Base-by-base conservation (phyloP, 140 eudicot genomes). In the Anethum foeniculum region DNA sequence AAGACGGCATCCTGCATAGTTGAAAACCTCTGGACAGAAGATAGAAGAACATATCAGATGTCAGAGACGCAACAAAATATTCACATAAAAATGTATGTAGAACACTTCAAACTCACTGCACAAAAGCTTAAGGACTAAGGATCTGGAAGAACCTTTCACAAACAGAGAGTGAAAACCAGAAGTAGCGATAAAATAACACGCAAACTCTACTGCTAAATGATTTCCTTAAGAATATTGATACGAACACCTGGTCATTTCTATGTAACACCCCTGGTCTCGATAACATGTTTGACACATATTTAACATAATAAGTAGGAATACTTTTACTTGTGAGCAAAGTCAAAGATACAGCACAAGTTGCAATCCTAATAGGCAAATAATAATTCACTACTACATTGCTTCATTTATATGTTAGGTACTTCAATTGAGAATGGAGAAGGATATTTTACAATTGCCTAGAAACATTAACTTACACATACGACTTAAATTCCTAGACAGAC, bases 1-100 rank as follows among this genome's bases (percentile, higher is more conserved):
- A 85, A n/a, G 43, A 95, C 47, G 15, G 97, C 97, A 81, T 89
- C 97, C 78, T 88, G 86, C 76, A 95, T 80, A 79, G 90, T 85
- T 76, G 73, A 81, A 78, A 87, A 83, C 80, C 86, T 88, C 97
- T 95, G 90, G 81, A 60, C 83, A 81, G 73, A 19, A 46, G 6
- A 67, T 18, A 51, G 62, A 80, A 2, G 25, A 44, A 18, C 51
- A 48, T 14, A 67, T 72, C 48, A 82, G 82, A 73, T 28, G 64
- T 13, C 73, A 81, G 78, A 81, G 75, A 30, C 21, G 43, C 5
- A 44, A 62, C 14, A 64, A 78, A 56, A 38, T 6, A 21, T 78
- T 65, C 3, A 41, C 60, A 60, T 64, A 28, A 52, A 36, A 77
- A 34, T 43, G 34, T 77, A 18, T 9, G 65, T 6, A 76, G 12